Conservation (phyloP, 352 stramenopile species). For the Globisporangium polare region DNA sequence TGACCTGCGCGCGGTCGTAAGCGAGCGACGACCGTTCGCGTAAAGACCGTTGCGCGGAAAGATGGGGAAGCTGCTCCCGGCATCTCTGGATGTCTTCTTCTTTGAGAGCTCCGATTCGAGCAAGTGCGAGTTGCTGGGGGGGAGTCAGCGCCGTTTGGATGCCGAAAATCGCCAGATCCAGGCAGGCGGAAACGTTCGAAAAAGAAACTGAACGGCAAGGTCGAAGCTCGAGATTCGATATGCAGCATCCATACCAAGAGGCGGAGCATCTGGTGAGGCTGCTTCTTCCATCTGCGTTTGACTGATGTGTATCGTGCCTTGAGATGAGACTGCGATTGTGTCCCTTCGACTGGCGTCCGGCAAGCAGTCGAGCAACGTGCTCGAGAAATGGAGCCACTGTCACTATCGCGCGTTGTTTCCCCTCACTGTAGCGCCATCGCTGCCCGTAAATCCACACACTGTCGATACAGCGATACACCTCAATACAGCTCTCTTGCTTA, state of each 20-base stretch:
- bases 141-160: background rate
- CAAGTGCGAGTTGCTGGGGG: background rate
- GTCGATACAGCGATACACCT: background rate
- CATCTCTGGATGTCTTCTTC: background rate
- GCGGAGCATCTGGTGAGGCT: too few species aligned
- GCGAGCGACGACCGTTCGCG: background rate
- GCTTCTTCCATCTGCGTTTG: too few species aligned
- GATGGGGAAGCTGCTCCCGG: background rate
- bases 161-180: conserved; percentile 1
- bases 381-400: conserved; percentile 2
- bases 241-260: background rate
- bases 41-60: background rate
- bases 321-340: background rate
- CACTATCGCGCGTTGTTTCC: background rate
- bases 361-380: background rate
- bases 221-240: background rate
- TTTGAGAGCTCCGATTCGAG: background rate
- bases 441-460: background rate
- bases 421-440: background rate
- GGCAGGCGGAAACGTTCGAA: background rate
- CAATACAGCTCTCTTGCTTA: background rate
- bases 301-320: background rate
- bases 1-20: background rate
- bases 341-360: background rate
- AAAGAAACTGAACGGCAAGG: background rate